Percentiles rank a stretch among this genome's conserved stretches.
Evolutionary conservation across 2,329 filamentous ascomycete genomes (phyloP).

Genomic region (Aspergillus terreus): DNA sequence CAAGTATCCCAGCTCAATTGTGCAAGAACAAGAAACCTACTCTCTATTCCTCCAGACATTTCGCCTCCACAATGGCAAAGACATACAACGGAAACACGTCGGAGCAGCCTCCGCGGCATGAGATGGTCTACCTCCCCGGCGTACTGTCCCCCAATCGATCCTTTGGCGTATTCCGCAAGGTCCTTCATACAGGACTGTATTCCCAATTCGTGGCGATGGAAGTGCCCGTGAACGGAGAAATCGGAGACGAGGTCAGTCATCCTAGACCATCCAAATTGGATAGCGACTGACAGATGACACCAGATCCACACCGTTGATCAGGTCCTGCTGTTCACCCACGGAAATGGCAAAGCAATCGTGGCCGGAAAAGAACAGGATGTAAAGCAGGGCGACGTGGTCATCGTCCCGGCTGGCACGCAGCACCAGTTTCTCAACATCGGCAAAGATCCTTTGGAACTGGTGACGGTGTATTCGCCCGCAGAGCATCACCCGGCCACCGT

Average conservation of each 20-base stretch:
- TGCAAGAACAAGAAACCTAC: not conserved
- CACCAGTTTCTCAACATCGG: conserved; percentile 64
- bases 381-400: conserved; percentile 55
- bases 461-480: conserved; percentile 61
- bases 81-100: conserved; percentile 11
- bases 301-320: conserved; percentile 59
- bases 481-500: conserved; percentile 59
- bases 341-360: conserved; percentile 56
- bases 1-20: not conserved
- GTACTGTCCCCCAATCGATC: conserved; percentile 54
- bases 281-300: not conserved
- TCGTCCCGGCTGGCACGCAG: conserved; percentile 63
- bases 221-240: conserved; percentile 60
- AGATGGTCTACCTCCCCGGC: conserved; percentile 61
- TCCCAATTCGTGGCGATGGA: conserved; percentile 64
- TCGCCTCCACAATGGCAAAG: not conserved
- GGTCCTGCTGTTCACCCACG: conserved; percentile 61
- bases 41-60: not conserved
- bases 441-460: conserved; percentile 55
- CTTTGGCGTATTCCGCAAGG: conserved; percentile 60
- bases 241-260: conserved; percentile 58
- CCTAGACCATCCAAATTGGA: not conserved
- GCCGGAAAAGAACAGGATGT: conserved; percentile 56
- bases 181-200: conserved; percentile 62
- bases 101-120: conserved; percentile 42